Conservation (phyloP, 306 rosid genomes). For the Ormosia emarginata region DNA sequence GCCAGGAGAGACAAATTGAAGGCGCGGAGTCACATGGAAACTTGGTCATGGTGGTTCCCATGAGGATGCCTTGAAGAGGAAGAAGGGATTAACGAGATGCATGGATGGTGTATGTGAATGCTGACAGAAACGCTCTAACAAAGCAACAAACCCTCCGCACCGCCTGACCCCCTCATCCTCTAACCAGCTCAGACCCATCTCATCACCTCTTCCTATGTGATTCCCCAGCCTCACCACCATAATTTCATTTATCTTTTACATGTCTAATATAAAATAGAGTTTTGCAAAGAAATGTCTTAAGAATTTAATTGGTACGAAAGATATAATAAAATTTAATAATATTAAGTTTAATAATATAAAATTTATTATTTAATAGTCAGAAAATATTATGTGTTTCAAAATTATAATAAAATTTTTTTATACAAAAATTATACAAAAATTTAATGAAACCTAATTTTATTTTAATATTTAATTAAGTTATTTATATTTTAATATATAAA, state of each 20-base stretch:
- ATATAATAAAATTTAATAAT: too few species aligned
- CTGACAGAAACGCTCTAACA: background rate
- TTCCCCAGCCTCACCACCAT: background rate
- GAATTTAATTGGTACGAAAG: too few species aligned
- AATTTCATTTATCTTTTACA: background rate
- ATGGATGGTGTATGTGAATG: background rate
- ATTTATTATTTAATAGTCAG: too few species aligned
- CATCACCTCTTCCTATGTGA: background rate
- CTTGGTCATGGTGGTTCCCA: background rate
- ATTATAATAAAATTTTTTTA: too few species aligned
- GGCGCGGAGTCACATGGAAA: background rate
- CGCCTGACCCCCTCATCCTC: background rate
- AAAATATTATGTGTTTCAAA: too few species aligned
- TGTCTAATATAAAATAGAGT: background rate
- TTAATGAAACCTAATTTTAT: too few species aligned
- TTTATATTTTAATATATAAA: too few species aligned
- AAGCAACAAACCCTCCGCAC: background rate
- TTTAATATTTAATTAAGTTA: too few species aligned
- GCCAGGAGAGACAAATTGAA: too few species aligned
- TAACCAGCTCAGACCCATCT: slow-evolving; percentile 21
- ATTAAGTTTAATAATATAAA: too few species aligned
- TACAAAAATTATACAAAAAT: too few species aligned
- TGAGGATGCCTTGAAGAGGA: background rate
- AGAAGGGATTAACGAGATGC: background rate
- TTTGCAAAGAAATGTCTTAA: too few species aligned